Evolutionary conservation across 1,284 basidiomycete genomes (phyloP), one percentile per base, ranked within the genome.

Genomic region (Trichosporon sp.): DNA sequence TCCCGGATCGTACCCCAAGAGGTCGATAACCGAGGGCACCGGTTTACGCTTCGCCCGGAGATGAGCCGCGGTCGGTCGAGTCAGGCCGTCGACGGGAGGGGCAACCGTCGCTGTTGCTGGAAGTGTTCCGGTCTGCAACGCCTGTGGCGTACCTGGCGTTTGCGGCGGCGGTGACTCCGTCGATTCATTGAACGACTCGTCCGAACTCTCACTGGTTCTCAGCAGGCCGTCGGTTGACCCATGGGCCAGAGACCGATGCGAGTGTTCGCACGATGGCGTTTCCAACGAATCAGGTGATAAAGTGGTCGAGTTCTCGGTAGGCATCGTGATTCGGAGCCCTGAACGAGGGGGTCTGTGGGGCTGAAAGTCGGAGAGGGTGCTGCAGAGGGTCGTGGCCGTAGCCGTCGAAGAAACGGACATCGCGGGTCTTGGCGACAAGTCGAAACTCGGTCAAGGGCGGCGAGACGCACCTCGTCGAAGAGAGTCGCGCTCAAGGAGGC

Each of bases 321-420:
- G 56, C 56, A 60, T 31, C 15, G 56, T 31, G 27, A 60, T 60
- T 31, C 56, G 56, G 29, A 60, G 56, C 27, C 56, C 56, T 60
- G 56, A 60, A n/a, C 56, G 56, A 21, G 27, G 56, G 6, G 56
- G 56, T 60, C 56, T 60, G 56, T 60, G 56, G 9, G 56, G 56
- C 23, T 60, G 56, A 32, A 60, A 60, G 56, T 60, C 56, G 29
- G 56, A 60, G 29, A 32, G 56, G 29, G 29, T 31, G 56, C 56
- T 31, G 29, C 29, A 60, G 18, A 31, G 15, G 29, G 56, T 31
- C 27, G 27, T 31, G 29, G 29, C 29, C 56, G 56, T 60, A 29
- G 56, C 56, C 27, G 27, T 60, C 11, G 56, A 60, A n/a, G 56
- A 60, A 15, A 60, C 56, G 18, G 56, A 60, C 56, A 60, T 60